Base-by-base conservation (phyloP, 31 red algal genomes). In the Porphyra umbilicalis region DNA sequence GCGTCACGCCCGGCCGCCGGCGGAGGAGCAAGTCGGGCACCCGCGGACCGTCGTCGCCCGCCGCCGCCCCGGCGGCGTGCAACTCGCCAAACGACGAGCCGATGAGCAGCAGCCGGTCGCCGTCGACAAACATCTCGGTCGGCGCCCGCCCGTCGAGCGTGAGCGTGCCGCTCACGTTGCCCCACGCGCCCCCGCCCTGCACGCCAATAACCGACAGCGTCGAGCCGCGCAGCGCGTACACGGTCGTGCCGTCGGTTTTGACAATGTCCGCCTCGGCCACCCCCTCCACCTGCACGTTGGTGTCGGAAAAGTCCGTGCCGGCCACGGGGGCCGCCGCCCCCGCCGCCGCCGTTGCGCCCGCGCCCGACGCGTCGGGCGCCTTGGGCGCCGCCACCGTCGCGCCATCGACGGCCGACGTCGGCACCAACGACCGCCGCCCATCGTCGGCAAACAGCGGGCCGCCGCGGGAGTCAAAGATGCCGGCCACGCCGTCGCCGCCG, bases 261-360 rank as follows among this genome's bases (percentile, higher is more conserved):
- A 93, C 82, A 34, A 88, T 81, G 68, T 93, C 91, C 0, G 91
- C 81, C 68, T 93, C 90, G 39, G 87, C 90, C 10, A 93, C 90
- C 29, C 85, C 85, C 25, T 9, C 38, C 31, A 88, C 90, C 67
- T 93, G 90, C 71, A 79, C 85, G 84, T 88, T 93, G 2, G 90
- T 93, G 20, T 38, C 78, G 35, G 90, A 93, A 42, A 82, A 93
- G 40, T 81, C 82, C 57, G 34, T 79, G 74, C 85, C 90, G 2
- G 11, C 57, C 57, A 29, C 57, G 25, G 57, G 6, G 25, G 57
- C 57, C 30, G 57, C 7, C 38, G 38, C 38, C 38, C 6, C 7
- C 38, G 38, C 38, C 38, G 38, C 38, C 38, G 38, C 38, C 38
- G 38, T 8, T 29, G 25, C 57, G 25, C 25, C 57, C 20, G 57